These are phyloP conservation scores for Carex myosuroides DNA, from an alignment of 176 grass and related monocot genomes.

Conservation along the genomic window DNA sequence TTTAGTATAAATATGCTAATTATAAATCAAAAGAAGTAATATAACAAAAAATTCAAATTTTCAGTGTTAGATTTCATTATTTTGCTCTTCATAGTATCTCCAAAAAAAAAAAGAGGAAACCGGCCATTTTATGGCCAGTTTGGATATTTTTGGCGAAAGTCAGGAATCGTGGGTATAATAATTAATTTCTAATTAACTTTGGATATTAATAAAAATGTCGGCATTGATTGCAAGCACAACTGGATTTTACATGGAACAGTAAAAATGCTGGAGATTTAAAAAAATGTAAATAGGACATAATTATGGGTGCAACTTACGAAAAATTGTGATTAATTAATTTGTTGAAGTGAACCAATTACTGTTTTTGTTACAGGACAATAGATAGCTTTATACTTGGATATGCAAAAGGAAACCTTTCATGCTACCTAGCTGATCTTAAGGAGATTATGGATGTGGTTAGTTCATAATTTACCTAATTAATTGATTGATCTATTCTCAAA, in stretches of 20 bases:
- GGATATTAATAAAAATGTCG: too few relatives aligned
- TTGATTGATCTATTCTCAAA: background rate
- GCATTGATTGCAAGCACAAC: background rate
- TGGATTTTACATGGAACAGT: background rate
- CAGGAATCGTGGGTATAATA: too few relatives aligned
- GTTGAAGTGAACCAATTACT: background rate
- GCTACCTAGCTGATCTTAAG: slow-evolving; percentile 53
- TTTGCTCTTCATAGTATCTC: too few relatives aligned
- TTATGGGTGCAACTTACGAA: background rate
- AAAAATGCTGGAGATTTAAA: background rate
- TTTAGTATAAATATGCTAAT: too few relatives aligned
- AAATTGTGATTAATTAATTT: background rate
- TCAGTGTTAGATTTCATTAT: too few relatives aligned
- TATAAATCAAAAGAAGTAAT: too few relatives aligned
- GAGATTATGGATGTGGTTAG: slow-evolving; percentile 56
- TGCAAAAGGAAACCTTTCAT: slow-evolving; percentile 58
- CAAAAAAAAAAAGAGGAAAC: too few relatives aligned
- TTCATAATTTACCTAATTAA: background rate
- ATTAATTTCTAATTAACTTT: too few relatives aligned
- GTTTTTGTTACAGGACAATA: slow-evolving; percentile 42
- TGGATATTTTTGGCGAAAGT: too few relatives aligned
- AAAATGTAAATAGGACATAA: background rate
- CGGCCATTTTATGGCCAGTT: too few relatives aligned
- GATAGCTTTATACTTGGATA: slow-evolving; percentile 70
- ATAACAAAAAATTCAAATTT: too few relatives aligned